phyloP scores from a whole-genome alignment of 2,329 filamentous ascomycete species.

The Aureobasidium uvarum region DNA sequence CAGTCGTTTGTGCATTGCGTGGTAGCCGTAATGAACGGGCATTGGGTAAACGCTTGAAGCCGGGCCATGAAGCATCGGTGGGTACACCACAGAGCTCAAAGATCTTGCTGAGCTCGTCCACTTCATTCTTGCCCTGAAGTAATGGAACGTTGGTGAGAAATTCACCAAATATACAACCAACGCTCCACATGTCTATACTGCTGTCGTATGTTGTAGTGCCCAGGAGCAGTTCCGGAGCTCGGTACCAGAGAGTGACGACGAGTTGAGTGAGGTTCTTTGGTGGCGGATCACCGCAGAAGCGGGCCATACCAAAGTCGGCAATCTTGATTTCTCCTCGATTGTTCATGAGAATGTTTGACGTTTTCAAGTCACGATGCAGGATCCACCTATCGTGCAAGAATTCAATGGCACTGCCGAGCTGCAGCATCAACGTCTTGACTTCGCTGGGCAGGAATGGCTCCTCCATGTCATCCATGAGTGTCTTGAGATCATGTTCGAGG shows the following conservation, averaged over 20 bases:
- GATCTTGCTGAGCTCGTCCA: slow-evolving; percentile 82
- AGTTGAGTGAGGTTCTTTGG: slow-evolving; percentile 77
- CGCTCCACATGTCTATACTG: slow-evolving; percentile 89
- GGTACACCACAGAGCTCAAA: slow-evolving; percentile 88
- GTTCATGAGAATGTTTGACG: slow-evolving; percentile 89
- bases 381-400: slow-evolving; percentile 91
- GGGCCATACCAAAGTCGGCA: slow-evolving; percentile 97
- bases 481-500: slow-evolving; percentile 93
- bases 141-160: slow-evolving; percentile 79
- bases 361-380: slow-evolving; percentile 85
- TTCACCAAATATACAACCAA: slow-evolving; percentile 95
- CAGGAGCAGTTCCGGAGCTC: slow-evolving; percentile 83
- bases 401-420: slow-evolving; percentile 74
- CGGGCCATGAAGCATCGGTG: slow-evolving; percentile 78
- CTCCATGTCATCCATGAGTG: slow-evolving; percentile 87
- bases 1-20: slow-evolving; percentile 44
- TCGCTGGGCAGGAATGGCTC: slow-evolving; percentile 92
- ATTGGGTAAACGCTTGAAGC: slow-evolving; percentile 82
- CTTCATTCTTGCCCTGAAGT: slow-evolving; percentile 86
- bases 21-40: slow-evolving; percentile 72
- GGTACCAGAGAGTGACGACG: slow-evolving; percentile 97
- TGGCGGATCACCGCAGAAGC: slow-evolving; percentile 77
- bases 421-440: slow-evolving; percentile 82
- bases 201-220: slow-evolving; percentile 72
- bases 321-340: slow-evolving; percentile 94